Conservation (phyloP, 306 rosid species). For the Erythrophleum fordii region DNA sequence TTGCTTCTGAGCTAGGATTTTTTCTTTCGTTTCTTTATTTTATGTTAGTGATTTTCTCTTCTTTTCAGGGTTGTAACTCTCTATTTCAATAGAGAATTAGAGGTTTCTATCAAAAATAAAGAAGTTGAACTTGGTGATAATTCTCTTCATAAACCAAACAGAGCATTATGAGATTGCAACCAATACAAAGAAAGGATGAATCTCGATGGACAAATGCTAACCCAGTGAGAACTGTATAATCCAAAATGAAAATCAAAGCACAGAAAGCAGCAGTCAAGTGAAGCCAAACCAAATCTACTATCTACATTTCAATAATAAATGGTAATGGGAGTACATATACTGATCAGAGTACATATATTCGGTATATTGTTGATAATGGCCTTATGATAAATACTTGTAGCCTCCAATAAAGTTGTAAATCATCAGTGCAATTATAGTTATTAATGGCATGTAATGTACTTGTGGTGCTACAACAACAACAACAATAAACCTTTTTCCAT, state of each 20-base stretch:
- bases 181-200: not conserved
- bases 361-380: too few relatives aligned
- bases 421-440: too few relatives aligned
- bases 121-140: not conserved
- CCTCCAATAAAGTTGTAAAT: too few relatives aligned
- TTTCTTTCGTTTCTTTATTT: not conserved
- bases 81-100: not conserved
- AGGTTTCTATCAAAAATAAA: not conserved
- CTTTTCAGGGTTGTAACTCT: not conserved
- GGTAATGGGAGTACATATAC: constrained; percentile 6
- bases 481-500: too few relatives aligned
- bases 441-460: too few relatives aligned
- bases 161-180: not conserved
- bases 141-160: not conserved
- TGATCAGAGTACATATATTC: too few relatives aligned
- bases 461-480: too few relatives aligned
- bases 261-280: not conserved
- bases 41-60: not conserved
- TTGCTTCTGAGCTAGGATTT: not conserved
- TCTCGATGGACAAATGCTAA: not conserved
- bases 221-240: not conserved
- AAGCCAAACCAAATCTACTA: not conserved
- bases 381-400: too few relatives aligned
- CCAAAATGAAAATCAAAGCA: not conserved
- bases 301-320: constrained; percentile 25